Evolutionary conservation across 768 basidiomycete genomes (phyloP), one percentile per base, ranked within the genome.

Genomic region (Leucosporidium yakuticum): DNA sequence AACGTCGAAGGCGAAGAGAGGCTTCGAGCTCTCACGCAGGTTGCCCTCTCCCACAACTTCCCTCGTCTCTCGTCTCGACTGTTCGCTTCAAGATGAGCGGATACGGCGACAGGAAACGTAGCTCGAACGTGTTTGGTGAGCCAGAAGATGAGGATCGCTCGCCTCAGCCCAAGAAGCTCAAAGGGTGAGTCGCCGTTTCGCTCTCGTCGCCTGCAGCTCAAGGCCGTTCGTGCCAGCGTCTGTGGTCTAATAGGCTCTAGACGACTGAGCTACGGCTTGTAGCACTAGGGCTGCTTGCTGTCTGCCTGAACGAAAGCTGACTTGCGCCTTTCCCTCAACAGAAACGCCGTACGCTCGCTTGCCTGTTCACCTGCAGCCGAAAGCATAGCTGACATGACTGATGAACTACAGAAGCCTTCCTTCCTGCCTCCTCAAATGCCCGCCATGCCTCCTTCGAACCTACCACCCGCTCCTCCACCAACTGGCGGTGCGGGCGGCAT

Each of bases 401-500:
- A 14, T 34, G 7, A 34, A 8, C 3, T n/a, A 31, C 49, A 15
- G 19, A 59, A 8, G 53, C 49, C 11, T 2, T 20, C 25, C 1
- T 50, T 32, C 29, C 25, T 31, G 23, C 62, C 70, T 61, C 69
- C 69, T 23, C 59, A 62, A 4, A 49, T 61, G 12, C 62, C 67
- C 5, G 65, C 64, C 69, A 50, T 58, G 23, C 69, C 68, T 8
- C 56, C 64, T 1, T 48, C 69, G 27, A 51, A 60, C 54, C 53
- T 60, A 27, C 65, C 70, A 3, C 34, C 57, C n/a, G 36, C 59
- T 19, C 62, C 53, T 48, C 53, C 49, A 17, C 44, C 66, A 58
- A 39, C 31, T 12, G 4, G 67, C 85, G 83, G 67, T 82, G 17
- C 81, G 79, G 90, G 89, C 79, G 83, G 87, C 49, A 89, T 90